Percentiles rank a stretch among this genome's conserved stretches.
These are phyloP conservation scores for Phytophthora europaea DNA, from an alignment of 352 stramenopile genomes.

Conservation along the genomic window DNA sequence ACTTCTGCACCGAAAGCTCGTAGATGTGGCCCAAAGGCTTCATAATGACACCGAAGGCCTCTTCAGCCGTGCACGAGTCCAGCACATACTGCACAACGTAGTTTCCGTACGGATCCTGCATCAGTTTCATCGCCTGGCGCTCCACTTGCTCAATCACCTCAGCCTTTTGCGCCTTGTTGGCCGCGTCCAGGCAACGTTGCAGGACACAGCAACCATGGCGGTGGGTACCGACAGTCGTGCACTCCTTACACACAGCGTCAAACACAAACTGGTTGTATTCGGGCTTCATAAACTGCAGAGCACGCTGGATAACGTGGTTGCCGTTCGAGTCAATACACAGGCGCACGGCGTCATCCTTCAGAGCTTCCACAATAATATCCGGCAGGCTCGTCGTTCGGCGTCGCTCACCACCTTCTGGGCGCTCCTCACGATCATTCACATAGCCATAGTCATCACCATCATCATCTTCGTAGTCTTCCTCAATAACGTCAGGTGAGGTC, in stretches of 20 bases:
- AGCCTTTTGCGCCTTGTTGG: slow-evolving; percentile 88
- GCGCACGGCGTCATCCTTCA: slow-evolving; percentile 94
- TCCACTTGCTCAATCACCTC: slow-evolving; percentile 95
- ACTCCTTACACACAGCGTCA: slow-evolving; percentile 96
- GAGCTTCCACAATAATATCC: slow-evolving; percentile 94
- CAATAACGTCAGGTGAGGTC: slow-evolving; percentile 74
- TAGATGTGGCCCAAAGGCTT: slow-evolving; percentile 94
- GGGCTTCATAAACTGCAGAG: slow-evolving; percentile 95
- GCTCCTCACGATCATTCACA: slow-evolving; percentile 22
- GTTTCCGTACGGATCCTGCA: slow-evolving; percentile 94
- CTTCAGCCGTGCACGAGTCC: slow-evolving; percentile 86
- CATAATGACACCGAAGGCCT: slow-evolving; percentile 84
- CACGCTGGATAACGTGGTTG: slow-evolving; percentile 98
- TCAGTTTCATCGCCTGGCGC: slow-evolving; percentile 97
- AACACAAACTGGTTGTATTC: slow-evolving; percentile 98
- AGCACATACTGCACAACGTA: slow-evolving; percentile 95
- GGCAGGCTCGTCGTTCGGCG: slow-evolving; percentile 63
- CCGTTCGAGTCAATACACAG: slow-evolving; percentile 98
- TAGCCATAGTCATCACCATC: slow-evolving; percentile 51
- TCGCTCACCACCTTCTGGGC: slow-evolving; percentile 28
- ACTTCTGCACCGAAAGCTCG: slow-evolving; percentile 98
- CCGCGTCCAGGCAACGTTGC: slow-evolving; percentile 96
- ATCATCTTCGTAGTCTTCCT: slow-evolving; percentile 56
- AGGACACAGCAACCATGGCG: slow-evolving; percentile 98
- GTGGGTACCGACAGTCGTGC: slow-evolving; percentile 96